These are phyloP conservation scores for Saksenaea oblongispora DNA, from an alignment of 371 early-diverging fungal genomes.

Conservation along the genomic window DNA sequence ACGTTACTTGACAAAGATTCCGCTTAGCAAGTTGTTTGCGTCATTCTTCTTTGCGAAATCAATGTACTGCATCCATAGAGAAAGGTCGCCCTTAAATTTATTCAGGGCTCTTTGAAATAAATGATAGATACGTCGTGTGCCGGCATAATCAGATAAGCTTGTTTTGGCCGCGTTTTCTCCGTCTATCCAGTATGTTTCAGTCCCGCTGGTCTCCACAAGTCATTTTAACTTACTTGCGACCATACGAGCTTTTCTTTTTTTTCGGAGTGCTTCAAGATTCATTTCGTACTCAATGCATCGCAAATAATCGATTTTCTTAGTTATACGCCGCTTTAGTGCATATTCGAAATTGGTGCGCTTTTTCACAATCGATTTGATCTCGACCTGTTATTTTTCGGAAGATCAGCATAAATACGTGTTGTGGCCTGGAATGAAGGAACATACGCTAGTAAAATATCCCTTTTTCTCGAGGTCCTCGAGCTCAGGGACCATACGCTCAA, in stretches of 20 bases:
- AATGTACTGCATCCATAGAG: slow-evolving; percentile 91
- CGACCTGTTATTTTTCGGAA: slow-evolving; percentile 46
- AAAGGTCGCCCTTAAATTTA: slow-evolving; percentile 80
- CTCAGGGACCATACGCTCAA: slow-evolving; percentile 94
- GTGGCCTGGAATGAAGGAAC: neutral
- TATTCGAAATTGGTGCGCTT: slow-evolving; percentile 90
- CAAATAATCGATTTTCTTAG: slow-evolving; percentile 79
- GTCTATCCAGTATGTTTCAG: neutral
- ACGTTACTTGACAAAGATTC: slow-evolving; percentile 68
- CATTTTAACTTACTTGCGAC: slow-evolving; percentile 7
- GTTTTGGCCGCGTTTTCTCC: slow-evolving; percentile 26
- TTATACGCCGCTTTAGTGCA: slow-evolving; percentile 75
- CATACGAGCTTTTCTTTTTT: slow-evolving; percentile 76
- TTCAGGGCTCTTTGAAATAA: slow-evolving; percentile 81
- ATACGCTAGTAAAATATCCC: slow-evolving; percentile 76
- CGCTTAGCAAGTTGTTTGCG: slow-evolving; percentile 68
- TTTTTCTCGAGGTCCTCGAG: slow-evolving; percentile 84
- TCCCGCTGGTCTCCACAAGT: neutral
- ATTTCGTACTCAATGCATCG: slow-evolving; percentile 94
- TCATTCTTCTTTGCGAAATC: slow-evolving; percentile 70
- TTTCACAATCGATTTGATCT: slow-evolving; percentile 87
- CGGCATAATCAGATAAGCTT: slow-evolving; percentile 62
- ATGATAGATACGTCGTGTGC: slow-evolving; percentile 68
- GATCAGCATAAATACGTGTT: neutral
- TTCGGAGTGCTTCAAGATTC: slow-evolving; percentile 84